Evolutionary conservation across 2,329 filamentous ascomycete species (phyloP), one percentile per base, ranked within the genome.

Genomic region (Talaromyces sp.): DNA sequence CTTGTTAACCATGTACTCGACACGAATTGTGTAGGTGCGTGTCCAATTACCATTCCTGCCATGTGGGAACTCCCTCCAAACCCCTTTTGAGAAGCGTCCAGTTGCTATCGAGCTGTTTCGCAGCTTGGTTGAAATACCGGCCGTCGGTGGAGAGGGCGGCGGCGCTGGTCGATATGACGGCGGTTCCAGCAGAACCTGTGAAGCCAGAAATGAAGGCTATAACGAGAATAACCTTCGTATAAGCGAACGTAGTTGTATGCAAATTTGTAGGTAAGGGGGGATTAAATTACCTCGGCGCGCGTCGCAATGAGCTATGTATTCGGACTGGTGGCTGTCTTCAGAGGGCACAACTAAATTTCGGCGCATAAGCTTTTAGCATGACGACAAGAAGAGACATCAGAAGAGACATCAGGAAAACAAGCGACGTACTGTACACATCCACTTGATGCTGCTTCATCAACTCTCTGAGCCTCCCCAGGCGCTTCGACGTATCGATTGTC

Each of bases 281-380:
- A 35, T 5, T 54, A 52, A 62, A 73, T 75, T 67, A 86, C 84
- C 83, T 84, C 94, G 88, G 66, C 94, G 87, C 63, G 85, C 92
- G 79, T 99, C 94, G 73, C 91, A 96, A n/a, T 88, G 87, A 56
- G 94, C 94, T 74, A 97, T 97, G 76, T 99, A 99, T 79, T 99
- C 94, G 66, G 93, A 97, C 67, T 93, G 91, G 74, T 99, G 94
- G 72, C 91, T 93, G 74, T 99, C 94, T 83, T 97, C 94, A 35
- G 93, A 97, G 0, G 94, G 94, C 7, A 97, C 85, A 71, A 99
- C 93, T 97, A 63, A 55, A 27, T 60, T 54, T 32, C 26, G 54
- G 12, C 74, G 35, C 29, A 29, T 12, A 14, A n/a, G 27, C n/a
- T 41, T 27, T 19, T 54, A 29, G 17, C 26, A 12, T 32, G 51